Conservation (phyloP, 148 eudicot species). For the Talinum fruticosum region DNA sequence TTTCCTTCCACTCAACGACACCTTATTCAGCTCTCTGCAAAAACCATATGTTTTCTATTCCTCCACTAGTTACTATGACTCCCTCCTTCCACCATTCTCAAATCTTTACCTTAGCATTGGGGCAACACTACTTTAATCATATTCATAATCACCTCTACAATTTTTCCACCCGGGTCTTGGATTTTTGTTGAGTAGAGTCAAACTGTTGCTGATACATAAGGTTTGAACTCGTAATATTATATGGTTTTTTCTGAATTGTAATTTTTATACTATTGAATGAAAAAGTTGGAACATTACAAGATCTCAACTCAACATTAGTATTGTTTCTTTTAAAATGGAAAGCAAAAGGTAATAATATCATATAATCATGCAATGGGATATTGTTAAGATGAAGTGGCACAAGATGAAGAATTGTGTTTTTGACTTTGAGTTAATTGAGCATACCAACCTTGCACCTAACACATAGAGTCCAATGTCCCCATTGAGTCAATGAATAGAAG, state of each 20-base stretch:
- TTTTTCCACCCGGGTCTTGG: too few relatives aligned
- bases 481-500: neutral
- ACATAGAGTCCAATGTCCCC: neutral
- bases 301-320: too few relatives aligned
- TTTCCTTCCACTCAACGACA: conserved; percentile 20
- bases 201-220: too few relatives aligned
- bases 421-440: neutral
- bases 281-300: too few relatives aligned
- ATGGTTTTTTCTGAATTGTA: too few relatives aligned
- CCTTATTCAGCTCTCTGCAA: neutral
- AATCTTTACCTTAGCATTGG: neutral
- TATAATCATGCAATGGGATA: neutral
- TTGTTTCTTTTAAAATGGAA: too few relatives aligned
- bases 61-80: neutral
- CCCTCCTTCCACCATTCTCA: neutral
- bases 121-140: neutral
- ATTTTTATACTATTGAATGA: too few relatives aligned
- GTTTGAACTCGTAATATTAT: too few relatives aligned
- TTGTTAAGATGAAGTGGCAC: neutral
- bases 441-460: neutral
- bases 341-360: too few relatives aligned
- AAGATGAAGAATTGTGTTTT: neutral
- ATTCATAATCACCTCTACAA: too few relatives aligned
- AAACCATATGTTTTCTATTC: too few relatives aligned
- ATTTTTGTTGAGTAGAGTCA: too few relatives aligned